A percentile compares a stretch with the other conserved stretches of the same genome.
Evolutionary conservation across 129 eudicot genomes (phyloP).

Genomic region (Tagetes patula): DNA sequence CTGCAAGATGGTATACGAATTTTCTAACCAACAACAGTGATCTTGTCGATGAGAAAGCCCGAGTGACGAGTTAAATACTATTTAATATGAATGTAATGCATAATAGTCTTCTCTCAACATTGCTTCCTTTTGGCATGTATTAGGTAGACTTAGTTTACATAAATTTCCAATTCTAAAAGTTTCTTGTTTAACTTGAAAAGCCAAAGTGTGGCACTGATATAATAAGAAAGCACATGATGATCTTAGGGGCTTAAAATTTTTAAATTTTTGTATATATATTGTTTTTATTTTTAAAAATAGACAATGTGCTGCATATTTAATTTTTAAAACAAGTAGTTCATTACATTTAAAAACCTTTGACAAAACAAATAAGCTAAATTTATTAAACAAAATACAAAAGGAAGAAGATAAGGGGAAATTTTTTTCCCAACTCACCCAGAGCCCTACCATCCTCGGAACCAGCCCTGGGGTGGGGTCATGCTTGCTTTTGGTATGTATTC

Average conservation of each 20-base stretch:
- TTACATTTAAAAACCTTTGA: too few relatives aligned
- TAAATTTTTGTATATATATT: conserved; percentile 62
- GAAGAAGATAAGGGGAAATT: too few relatives aligned
- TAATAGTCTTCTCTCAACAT: too few relatives aligned
- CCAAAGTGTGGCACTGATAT: background rate
- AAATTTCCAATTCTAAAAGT: too few relatives aligned
- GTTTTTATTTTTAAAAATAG: conserved; percentile 63
- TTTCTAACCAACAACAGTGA: conserved; percentile 43
- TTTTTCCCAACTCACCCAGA: too few relatives aligned
- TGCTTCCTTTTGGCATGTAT: too few relatives aligned
- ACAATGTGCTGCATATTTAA: background rate
- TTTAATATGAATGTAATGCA: too few relatives aligned
- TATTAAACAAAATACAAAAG: too few relatives aligned
- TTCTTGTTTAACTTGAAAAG: conserved; percentile 5
- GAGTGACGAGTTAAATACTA: background rate
- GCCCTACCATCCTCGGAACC: too few relatives aligned
- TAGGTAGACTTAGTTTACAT: too few relatives aligned
- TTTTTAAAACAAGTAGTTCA: too few relatives aligned
- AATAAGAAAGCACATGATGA: conserved; percentile 42
- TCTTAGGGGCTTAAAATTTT: conserved; percentile 78
- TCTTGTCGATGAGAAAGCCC: background rate
- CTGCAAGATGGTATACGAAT: conserved; percentile 59
- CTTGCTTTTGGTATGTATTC: background rate
- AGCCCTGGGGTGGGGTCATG: conserved; percentile 48
- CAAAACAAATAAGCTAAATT: too few relatives aligned